Evolutionary conservation across 2,329 filamentous ascomycete genomes (phyloP).

Genomic region (Nigrospora osmanthi): DNA sequence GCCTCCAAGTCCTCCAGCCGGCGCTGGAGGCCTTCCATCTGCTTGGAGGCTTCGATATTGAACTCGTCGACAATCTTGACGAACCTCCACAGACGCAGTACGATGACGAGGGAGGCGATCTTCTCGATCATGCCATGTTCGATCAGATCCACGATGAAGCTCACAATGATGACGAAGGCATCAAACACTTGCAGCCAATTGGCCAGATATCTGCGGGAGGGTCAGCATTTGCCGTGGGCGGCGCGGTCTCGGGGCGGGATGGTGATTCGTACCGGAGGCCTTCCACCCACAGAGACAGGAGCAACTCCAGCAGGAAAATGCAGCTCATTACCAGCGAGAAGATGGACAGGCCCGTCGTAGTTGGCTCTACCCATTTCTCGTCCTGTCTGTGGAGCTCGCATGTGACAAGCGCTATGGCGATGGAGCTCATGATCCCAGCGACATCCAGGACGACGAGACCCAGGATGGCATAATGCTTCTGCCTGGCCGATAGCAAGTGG

Average conservation of each 20-base stretch:
- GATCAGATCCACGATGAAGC: conserved; percentile 55
- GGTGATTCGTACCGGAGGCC: conserved; percentile 41
- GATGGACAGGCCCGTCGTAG: conserved; percentile 33
- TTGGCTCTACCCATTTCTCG: conserved; percentile 31
- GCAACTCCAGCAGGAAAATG: conserved; percentile 57
- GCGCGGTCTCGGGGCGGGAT: neutral
- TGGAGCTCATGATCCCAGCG: conserved; percentile 33
- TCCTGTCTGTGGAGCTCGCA: conserved; percentile 34
- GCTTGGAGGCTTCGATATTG: conserved; percentile 53
- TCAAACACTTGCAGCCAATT: conserved; percentile 59
- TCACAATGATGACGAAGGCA: conserved; percentile 51
- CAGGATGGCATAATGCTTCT: conserved; percentile 38
- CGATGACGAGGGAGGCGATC: conserved; percentile 57
- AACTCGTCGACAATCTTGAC: conserved; percentile 67
- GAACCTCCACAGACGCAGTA: conserved; percentile 60
- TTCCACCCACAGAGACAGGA: conserved; percentile 52
- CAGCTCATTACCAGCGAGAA: conserved; percentile 53
- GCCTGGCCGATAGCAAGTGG: conserved; percentile 23
- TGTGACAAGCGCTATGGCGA: conserved; percentile 39
- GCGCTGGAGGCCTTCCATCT: conserved; percentile 49
- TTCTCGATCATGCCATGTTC: conserved; percentile 53
- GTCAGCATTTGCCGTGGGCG: neutral
- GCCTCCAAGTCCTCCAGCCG: conserved; percentile 42
- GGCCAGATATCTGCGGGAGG: conserved; percentile 39
- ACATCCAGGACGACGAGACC: conserved; percentile 37